These are phyloP conservation scores for Psilocybe tampanensis DNA, from an alignment of 768 basidiomycete species.

Conservation along the genomic window DNA sequence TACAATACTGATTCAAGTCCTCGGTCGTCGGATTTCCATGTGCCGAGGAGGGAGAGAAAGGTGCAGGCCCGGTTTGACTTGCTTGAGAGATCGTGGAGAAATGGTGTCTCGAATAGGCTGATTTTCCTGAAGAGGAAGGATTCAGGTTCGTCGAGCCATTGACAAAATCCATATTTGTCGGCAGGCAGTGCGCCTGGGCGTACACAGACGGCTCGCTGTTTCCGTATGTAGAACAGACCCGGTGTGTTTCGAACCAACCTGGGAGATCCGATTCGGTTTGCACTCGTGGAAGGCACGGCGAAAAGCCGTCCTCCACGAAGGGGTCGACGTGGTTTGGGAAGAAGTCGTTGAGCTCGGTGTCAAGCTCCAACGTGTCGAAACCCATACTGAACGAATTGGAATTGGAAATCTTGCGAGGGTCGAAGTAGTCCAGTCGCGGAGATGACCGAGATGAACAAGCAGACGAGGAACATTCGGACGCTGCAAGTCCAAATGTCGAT, in stretches of 20 bases:
- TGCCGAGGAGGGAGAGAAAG: constrained; percentile 32
- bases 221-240: constrained; percentile 33
- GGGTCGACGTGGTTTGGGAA: constrained; percentile 39
- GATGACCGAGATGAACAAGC: constrained; percentile 39
- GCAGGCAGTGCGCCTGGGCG: constrained; percentile 18
- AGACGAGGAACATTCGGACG: constrained; percentile 24
- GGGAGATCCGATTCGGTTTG: constrained; percentile 29
- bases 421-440: constrained; percentile 40
- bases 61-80: constrained; percentile 12
- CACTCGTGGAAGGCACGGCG: constrained; percentile 29
- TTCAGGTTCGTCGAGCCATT: constrained; percentile 24
- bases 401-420: constrained; percentile 28
- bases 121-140: constrained; percentile 23
- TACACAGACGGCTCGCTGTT: constrained; percentile 26
- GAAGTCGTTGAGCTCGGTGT: constrained; percentile 31
- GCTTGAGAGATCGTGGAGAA: constrained; percentile 20
- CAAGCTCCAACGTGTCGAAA: constrained; percentile 32
- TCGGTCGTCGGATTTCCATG: constrained; percentile 35
- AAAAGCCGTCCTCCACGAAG: constrained; percentile 36
- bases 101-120: constrained; percentile 23
- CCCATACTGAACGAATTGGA: constrained; percentile 32
- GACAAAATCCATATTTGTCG: constrained; percentile 23
- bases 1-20: constrained; percentile 62
- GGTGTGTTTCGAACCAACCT: constrained; percentile 38
- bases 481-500: constrained; percentile 21